phyloP scores from a whole-genome alignment of 371 early-diverging fungal species.

The Mortierella sp. region DNA sequence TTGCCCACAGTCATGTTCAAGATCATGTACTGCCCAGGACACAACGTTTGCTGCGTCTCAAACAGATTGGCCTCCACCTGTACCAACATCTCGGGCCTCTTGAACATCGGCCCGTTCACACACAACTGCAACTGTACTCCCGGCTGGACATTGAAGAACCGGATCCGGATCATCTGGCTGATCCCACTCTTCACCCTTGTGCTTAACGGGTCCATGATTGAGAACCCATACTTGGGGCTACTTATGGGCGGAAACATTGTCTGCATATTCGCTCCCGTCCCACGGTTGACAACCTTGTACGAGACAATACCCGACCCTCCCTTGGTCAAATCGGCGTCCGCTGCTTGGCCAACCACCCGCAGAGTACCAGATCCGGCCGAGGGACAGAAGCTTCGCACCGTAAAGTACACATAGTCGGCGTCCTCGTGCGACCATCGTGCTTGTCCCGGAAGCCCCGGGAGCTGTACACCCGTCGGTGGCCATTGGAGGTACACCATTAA shows the following conservation, averaged over 20 bases:
- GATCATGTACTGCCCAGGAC: constrained; percentile 27
- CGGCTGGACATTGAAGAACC: neutral
- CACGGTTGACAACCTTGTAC: constrained; percentile 35
- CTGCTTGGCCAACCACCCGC: neutral
- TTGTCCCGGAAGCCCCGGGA: neutral
- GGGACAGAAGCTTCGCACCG: constrained; percentile 32
- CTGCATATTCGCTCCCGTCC: constrained; percentile 25
- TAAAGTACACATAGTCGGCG: constrained; percentile 13
- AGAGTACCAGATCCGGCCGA: constrained; percentile 24
- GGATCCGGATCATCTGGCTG: constrained; percentile 23
- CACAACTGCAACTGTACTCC: constrained; percentile 7
- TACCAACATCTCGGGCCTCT: neutral
- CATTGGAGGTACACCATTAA: constrained; percentile 3
- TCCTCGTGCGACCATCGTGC: constrained; percentile 29
- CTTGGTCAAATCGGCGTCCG: neutral
- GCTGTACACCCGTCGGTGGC: constrained; percentile 7
- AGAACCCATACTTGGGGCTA: neutral
- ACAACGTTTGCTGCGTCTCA: constrained; percentile 24
- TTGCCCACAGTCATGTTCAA: neutral
- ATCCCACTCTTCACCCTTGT: constrained; percentile 19
- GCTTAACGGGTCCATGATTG: constrained; percentile 27
- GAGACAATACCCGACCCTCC: neutral
- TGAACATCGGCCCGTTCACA: neutral
- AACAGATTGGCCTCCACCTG: constrained; percentile 21
- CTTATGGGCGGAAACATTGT: constrained; percentile 15